Evolutionary conservation across 192 early-diverging fungal genomes (phyloP), one percentile per base, ranked within the genome.

Genomic region (Coemansia sp.): DNA sequence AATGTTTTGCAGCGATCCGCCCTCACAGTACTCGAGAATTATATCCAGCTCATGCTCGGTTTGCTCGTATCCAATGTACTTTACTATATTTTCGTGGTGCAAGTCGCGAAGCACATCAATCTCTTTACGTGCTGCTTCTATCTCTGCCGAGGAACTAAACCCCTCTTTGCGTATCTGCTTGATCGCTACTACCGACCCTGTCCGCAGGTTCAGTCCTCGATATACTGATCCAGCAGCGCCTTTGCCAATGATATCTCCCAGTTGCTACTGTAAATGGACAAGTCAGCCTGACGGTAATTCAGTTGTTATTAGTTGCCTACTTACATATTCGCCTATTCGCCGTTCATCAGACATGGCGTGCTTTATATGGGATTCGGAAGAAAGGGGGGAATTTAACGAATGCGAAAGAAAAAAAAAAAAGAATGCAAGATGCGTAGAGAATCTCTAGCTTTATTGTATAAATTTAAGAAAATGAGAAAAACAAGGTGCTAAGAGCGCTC

Each of bases 81-180:
- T 80, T 55, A 88, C 83, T 57, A 88, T 85, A 46, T 87, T 86
- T 46, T 63, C 59, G 53, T 87, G 86, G 57, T 83, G 61, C 20
- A 96, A 64, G 20, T 87, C 86, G 50, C 90, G 87, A n/a, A 96
- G 70, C 26, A 94, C 72, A 37, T 88, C 86, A 1, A 96, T 91
- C 65, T 96, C 93, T 56, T 89, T 51, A 82, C 83, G 72, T 81
- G 89, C 48, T 46, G 74, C 46, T 75, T 80, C 56, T 68, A 82
- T 56, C 75, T 83, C 49, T 80, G 83, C 51, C 80, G 85, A 47
- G 82, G 80, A 68, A 80, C 86, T 68, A 41, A 79, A 79, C 9
- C 70, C 76, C 41, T 79, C 76, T 12, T 57, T 72, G 50, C 84
- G 82, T 20, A 89, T 80, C 62, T 88, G 85, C 59, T 89, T 89